Base-by-base conservation (phyloP, 805 yeast species). In the Spathaspora boniae region DNA sequence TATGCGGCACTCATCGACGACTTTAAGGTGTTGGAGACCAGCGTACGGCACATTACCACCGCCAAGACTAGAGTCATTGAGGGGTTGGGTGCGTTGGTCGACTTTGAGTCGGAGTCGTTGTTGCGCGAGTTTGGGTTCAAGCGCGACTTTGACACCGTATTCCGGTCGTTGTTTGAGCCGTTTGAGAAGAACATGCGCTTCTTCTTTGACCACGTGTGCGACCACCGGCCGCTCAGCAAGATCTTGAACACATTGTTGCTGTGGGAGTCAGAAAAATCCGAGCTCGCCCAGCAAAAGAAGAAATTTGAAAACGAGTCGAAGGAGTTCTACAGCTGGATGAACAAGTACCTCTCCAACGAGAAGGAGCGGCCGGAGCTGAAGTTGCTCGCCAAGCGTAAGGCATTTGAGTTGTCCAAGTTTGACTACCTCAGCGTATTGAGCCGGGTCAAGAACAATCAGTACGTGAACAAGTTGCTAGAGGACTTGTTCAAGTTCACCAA, bases 371-470 rank as follows among this genome's bases (percentile, higher is more conserved):
- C 72, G 0, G 68, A 61, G 32, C 60, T 60, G 60, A 62, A 62
- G 41, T 47, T 61, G 16, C 43, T 69, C 14, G 35, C 40, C 16
- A 63, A 65, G 41, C 46, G 67, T 19, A 58, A 67, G 34, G 42
- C 43, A 0, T 72, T 67, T 45, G 76, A 72, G 39, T 45, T 69
- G 1, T 56, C 64, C 9, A 66, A 74, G 38, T 61, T 68, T 35
- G 74, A 71, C 34, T 74, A 74, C 48, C 56, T 66, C 46, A 68
- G 65, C 42, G 62, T 59, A 26, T 47, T 74, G 33, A 63, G 58
- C 22, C 46, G 50, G 35, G 50, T 62, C 6, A 48, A 59, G 7
- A 66, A 65, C 44, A 65, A 65, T 42, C 70, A 66, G 41, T 65
- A 65, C 41, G 48, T 60, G 28, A 65, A 65, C 45, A 60, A 56